phyloP scores from a whole-genome alignment of 2,329 filamentous ascomycete genomes.

The Colletotrichum sp. region DNA sequence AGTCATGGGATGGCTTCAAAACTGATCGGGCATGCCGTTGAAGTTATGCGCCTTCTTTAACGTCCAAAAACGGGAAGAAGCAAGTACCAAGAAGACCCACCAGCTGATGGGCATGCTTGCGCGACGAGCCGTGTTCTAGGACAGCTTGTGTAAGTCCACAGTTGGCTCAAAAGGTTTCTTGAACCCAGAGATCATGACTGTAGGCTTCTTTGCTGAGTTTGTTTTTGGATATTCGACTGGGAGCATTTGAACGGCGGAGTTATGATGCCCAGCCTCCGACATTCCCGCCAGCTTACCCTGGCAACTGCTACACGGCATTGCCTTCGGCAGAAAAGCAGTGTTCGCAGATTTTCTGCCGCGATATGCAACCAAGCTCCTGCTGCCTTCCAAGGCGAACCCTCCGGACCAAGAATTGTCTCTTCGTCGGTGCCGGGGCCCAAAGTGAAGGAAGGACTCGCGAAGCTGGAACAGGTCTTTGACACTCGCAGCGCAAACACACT shows the following conservation, averaged over 20 bases:
- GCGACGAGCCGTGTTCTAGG: neutral
- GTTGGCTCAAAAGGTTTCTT: neutral
- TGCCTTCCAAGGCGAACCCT: neutral
- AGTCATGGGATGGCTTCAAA: neutral
- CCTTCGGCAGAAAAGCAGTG: neutral
- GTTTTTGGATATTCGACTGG: neutral
- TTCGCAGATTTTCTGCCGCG: neutral
- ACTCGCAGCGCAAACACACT: constrained; percentile 86
- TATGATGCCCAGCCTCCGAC: neutral
- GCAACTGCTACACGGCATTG: neutral
- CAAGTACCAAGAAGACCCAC: neutral
- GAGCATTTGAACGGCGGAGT: neutral
- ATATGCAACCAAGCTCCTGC: neutral
- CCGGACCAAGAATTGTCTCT: neutral
- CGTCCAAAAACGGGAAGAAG: neutral
- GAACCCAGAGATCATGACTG: neutral
- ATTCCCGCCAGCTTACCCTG: neutral
- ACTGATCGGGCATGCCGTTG: neutral
- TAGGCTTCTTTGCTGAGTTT: neutral
- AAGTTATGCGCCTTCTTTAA: neutral
- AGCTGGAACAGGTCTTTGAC: constrained; percentile 82
- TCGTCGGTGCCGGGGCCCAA: constrained; percentile 69
- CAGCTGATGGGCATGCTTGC: neutral
- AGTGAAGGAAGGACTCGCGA: constrained; percentile 69
- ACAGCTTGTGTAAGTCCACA: neutral